Percentiles rank a stretch among this genome's conserved stretches.
These are phyloP conservation scores for Pseudonitzschia pungens DNA, from an alignment of 108 stramenopile genomes.

Conservation along the genomic window DNA sequence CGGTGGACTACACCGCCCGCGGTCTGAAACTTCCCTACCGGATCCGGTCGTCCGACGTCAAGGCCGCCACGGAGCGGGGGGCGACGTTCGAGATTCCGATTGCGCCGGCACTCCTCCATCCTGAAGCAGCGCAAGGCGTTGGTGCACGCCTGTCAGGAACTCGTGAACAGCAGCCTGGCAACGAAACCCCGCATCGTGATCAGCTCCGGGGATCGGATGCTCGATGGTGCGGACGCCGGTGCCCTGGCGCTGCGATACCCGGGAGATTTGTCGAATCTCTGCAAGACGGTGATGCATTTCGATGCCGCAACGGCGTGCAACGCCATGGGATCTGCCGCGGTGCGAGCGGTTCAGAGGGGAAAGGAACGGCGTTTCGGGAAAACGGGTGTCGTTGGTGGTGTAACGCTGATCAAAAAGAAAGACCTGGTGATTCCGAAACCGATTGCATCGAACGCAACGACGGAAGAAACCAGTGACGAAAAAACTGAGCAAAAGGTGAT, in stretches of 20 bases:
- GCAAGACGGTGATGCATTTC: slow-evolving; percentile 34
- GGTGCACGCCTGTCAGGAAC: slow-evolving; percentile 54
- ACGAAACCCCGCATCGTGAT: slow-evolving; percentile 43
- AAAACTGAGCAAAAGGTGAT: neutral
- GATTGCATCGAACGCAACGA: neutral
- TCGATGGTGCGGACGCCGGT: slow-evolving; percentile 58
- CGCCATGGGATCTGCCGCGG: slow-evolving; percentile 11
- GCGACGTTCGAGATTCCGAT: slow-evolving; percentile 66
- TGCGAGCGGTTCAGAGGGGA: slow-evolving; percentile 18
- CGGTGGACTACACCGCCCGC: slow-evolving; percentile 66
- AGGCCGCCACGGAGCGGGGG: slow-evolving; percentile 43
- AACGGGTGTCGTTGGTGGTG: slow-evolving; percentile 17
- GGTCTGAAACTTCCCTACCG: slow-evolving; percentile 59
- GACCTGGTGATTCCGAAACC: slow-evolving; percentile 22
- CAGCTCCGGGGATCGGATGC: slow-evolving; percentile 61
- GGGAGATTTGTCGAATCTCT: slow-evolving; percentile 52
- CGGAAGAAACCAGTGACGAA: neutral
- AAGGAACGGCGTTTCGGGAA: slow-evolving; percentile 21
- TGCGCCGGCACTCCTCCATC: slow-evolving; percentile 64
- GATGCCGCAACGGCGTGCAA: slow-evolving; percentile 19
- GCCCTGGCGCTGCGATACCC: slow-evolving; percentile 57
- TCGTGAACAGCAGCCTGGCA: slow-evolving; percentile 7
- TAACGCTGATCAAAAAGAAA: slow-evolving; percentile 28
- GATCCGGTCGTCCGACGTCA: slow-evolving; percentile 53
- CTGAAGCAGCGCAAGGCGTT: slow-evolving; percentile 53